Base-by-base conservation (phyloP, 1,139 yeast species). In the Blastobotrys illinoisensis region DNA sequence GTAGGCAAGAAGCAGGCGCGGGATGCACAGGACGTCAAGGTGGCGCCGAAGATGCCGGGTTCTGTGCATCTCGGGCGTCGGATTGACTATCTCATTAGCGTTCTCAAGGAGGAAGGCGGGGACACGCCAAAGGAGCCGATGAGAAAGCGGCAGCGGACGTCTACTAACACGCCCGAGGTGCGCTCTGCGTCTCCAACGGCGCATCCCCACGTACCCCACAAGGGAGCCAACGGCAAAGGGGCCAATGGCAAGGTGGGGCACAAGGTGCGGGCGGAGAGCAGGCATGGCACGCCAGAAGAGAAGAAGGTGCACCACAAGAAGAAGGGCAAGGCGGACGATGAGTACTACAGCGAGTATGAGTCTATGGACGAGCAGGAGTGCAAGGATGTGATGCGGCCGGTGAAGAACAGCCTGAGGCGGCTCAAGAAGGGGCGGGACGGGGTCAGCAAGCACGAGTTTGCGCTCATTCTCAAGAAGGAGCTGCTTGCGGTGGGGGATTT, bases 31-130 rank as follows among this genome's bases (percentile, higher is more conserved):
- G 53, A 53, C 32, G 65, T 66, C 56, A 62, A 60, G 57, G 64
- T 70, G 16, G 64, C 75, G 32, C 84, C 85, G 58, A 86, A 85
- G 63, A 87, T 86, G 9, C 99, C 99, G 1, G 96, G 95, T 5
- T 81, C 97, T 1, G 95, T 93, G 9, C 99, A 93, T 71, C 75
- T 95, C 52, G 91, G 90, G n/a, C 82, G 99, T 70, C 81, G 99
- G 65, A 86, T 88, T 1, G 99, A 95, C 68, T 93, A 91, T 64
- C 77, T 93, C 63, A 79, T 91, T 47, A 73, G 83, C 1, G 83
- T 88, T 26, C 72, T 93, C 60, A 79, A 79, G 56, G 71, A 64
- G 2, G 89, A 80, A 20, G 79, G 75, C 28, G 81, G 76, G 9
- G 79, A 76, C 36, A 70, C 54, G 50, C 48, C 58, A 58, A 56